Base-by-base conservation (phyloP, 768 basidiomycete species). In the Russula abietina region DNA sequence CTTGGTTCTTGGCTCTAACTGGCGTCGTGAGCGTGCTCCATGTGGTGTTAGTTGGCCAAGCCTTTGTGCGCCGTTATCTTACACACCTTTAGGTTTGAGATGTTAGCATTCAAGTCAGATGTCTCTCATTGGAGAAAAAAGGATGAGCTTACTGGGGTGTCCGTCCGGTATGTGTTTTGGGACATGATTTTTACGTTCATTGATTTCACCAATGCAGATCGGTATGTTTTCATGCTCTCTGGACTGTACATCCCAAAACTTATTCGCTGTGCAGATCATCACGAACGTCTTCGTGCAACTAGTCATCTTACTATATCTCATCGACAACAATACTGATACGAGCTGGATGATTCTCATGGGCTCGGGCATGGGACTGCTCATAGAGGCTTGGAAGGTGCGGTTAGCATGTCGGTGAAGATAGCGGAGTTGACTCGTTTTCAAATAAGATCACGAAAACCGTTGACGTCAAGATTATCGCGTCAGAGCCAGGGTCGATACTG, bases 331-430 rank as follows among this genome's bases (percentile, higher is more conserved):
- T 68, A 87, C 91, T 57, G 91, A 98, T 72, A 99, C 96, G 33
- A 93, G 88, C 70, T 96, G 92, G 89, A 98, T 98, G 92, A 98
- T 98, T 73, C 81, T 98, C 28, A 82, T 93, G 73, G 87, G 89
- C 4, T 91, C 89, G 59, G 91, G 90, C 11, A 82, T 85, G 72
- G 89, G 91, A 48, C 81, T 91, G 48, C 68, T 91, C 33, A 84
- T 93, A 61, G 96, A 98, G 75, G 93, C 91, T 2, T 98, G 94
- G 95, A 98, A 98, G 87, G 88, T 85, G 62, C 59, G 77, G 61
- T 50, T 56, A 22, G 26, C 22, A 12, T 59, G 22, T 52, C 28
- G 43, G 30, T 24, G 6, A 38, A n/a, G 17, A 11, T 22, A 55
- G 12, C 26, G 2, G 30, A 48, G 41, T 38, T 46, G 26, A 57